phyloP scores from a whole-genome alignment of 805 yeast genomes.

The Lachancea fermentati region DNA sequence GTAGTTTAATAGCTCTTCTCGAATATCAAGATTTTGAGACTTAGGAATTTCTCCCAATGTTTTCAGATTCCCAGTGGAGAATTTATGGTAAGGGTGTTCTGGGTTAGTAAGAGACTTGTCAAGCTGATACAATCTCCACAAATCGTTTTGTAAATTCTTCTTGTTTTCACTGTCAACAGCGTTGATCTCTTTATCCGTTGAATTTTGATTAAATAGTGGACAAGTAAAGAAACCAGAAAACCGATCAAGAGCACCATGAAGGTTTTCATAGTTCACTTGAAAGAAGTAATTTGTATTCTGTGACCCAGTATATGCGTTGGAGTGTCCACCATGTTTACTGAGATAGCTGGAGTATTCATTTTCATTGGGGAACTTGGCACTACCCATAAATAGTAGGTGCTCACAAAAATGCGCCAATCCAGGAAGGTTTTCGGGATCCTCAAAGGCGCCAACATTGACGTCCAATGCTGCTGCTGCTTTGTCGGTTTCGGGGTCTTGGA shows the following conservation, averaged over 20 bases:
- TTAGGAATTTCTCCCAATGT: conserved; percentile 70
- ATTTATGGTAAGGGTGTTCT: conserved; percentile 77
- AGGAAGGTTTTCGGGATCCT: conserved; percentile 56
- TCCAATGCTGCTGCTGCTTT: conserved; percentile 76
- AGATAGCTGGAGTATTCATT: conserved; percentile 72
- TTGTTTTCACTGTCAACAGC: conserved; percentile 97
- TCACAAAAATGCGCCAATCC: conserved; percentile 80
- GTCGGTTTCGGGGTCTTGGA: conserved; percentile 65
- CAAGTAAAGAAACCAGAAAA: conserved; percentile 87
- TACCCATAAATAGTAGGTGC: conserved; percentile 75
- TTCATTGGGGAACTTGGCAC: conserved; percentile 69
- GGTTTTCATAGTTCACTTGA: conserved; percentile 67
- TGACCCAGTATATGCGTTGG: conserved; percentile 88
- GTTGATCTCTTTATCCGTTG: conserved; percentile 86
- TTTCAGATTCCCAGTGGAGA: conserved; percentile 79
- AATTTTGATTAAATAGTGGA: conserved; percentile 66
- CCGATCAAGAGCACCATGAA: conserved; percentile 86
- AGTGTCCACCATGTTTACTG: conserved; percentile 78
- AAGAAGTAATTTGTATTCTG: conserved; percentile 89
- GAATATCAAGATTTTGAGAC: conserved; percentile 57
- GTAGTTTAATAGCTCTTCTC: conserved; percentile 75
- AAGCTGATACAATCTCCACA: conserved; percentile 83
- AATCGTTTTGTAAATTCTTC: conserved; percentile 84
- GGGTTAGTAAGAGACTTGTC: conserved; percentile 70
- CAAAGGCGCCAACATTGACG: conserved; percentile 71